Percentiles rank a stretch among this genome's conserved stretches.
phyloP scores from a whole-genome alignment of 2,329 filamentous ascomycete genomes.

The Pseudogymnoascus sp. region DNA sequence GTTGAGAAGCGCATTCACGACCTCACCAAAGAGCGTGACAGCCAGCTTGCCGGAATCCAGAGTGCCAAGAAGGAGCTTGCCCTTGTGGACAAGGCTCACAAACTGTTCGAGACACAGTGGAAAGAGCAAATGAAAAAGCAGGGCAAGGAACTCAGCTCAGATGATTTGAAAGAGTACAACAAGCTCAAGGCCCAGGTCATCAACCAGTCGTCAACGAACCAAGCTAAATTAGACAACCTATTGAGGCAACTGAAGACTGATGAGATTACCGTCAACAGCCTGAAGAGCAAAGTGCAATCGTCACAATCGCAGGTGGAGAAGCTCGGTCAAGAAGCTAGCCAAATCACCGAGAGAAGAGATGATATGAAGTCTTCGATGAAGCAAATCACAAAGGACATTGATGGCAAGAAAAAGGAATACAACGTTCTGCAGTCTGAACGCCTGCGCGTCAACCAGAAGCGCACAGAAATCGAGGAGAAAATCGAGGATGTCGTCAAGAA shows the following conservation, averaged over 20 bases:
- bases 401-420: constrained; percentile 81
- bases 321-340: constrained; percentile 61
- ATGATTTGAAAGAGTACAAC: constrained; percentile 85
- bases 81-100: constrained; percentile 80
- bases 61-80: constrained; percentile 73
- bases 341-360: constrained; percentile 60
- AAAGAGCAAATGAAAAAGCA: constrained; percentile 76
- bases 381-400: constrained; percentile 67
- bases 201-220: constrained; percentile 70
- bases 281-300: constrained; percentile 80
- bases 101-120: constrained; percentile 82
- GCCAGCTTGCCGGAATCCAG: constrained; percentile 58
- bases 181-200: constrained; percentile 76
- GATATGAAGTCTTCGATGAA: constrained; percentile 55
- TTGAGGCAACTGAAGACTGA: constrained; percentile 84
- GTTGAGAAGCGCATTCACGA: constrained; percentile 60
- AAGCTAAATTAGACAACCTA: constrained; percentile 78
- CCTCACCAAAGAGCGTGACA: constrained; percentile 67
- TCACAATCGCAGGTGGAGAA: constrained; percentile 66
- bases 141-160: constrained; percentile 75
- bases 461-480: constrained; percentile 87
- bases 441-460: constrained; percentile 68
- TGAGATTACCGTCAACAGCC: constrained; percentile 78
- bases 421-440: constrained; percentile 79
- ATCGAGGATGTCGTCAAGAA: constrained; percentile 72